phyloP scores from a whole-genome alignment of 2,329 filamentous ascomycete species.

The Fragosphaeria purpurea region DNA sequence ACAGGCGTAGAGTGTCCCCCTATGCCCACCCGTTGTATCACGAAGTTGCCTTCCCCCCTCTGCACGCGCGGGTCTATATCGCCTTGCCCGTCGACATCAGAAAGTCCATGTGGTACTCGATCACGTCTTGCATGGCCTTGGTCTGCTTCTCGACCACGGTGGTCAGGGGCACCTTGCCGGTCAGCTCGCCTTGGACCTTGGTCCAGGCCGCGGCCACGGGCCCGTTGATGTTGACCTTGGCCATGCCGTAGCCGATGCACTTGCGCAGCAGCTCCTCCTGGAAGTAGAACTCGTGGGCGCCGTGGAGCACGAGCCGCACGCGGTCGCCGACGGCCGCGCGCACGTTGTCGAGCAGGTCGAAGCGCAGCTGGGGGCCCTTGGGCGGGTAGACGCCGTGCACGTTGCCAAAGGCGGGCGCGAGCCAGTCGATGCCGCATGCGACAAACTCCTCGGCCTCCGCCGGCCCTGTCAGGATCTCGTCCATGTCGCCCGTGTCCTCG shows the following conservation, averaged over 20 bases:
- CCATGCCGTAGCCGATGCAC: constrained; percentile 12
- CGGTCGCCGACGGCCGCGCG: constrained; percentile 3
- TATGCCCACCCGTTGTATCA: too few species aligned
- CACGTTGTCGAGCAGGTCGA: constrained; percentile 38
- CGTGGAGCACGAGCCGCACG: constrained; percentile 15
- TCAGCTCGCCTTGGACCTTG: constrained; percentile 12
- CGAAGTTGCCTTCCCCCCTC: too few species aligned
- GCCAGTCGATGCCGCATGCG: constrained; percentile 51
- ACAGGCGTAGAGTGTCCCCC: too few species aligned
- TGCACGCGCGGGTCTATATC: too few species aligned
- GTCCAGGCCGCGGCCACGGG: constrained; percentile 4
- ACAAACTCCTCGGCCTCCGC: constrained; percentile 53
- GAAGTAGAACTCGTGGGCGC: constrained; percentile 15
- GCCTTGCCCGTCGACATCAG: constrained; percentile 16
- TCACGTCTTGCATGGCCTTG: constrained; percentile 12
- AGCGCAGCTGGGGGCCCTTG: constrained; percentile 43
- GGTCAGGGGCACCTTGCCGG: constrained; percentile 13
- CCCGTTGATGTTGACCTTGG: constrained; percentile 14
- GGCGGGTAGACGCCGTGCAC: constrained; percentile 54
- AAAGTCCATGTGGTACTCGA: constrained; percentile 17
- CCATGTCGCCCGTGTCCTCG: constrained; percentile 32
- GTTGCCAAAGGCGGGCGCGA: constrained; percentile 57
- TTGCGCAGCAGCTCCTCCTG: constrained; percentile 9
- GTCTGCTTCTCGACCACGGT: constrained; percentile 17
- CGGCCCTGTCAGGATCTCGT: constrained; percentile 43